phyloP scores from a whole-genome alignment of 441 rosid species.

The Erysimum cheiri region DNA sequence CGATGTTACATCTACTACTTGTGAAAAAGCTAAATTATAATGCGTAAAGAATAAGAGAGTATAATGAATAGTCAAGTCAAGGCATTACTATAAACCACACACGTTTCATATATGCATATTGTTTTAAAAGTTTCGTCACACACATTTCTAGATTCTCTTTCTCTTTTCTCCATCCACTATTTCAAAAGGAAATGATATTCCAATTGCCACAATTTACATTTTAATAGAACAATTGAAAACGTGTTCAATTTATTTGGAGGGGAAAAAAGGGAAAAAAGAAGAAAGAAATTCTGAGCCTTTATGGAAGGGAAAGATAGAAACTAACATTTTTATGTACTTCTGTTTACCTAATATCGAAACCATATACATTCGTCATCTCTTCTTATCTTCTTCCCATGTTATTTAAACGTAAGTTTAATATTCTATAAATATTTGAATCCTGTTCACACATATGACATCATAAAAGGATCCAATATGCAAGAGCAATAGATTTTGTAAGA shows the following conservation, averaged over 20 bases:
- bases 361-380: slow-evolving; percentile 27
- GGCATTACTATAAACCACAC: slow-evolving; percentile 33
- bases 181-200: slow-evolving; percentile 28
- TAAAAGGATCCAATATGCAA: slow-evolving; percentile 18
- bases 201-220: slow-evolving; percentile 36
- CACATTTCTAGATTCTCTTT: slow-evolving; percentile 31
- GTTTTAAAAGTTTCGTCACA: background rate
- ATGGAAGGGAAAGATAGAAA: slow-evolving; percentile 38
- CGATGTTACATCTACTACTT: slow-evolving; percentile 21
- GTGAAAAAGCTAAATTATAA: slow-evolving; percentile 3
- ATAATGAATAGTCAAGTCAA: slow-evolving; percentile 30
- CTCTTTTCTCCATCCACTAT: slow-evolving; percentile 36
- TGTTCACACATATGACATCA: slow-evolving; percentile 34
- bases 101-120: slow-evolving; percentile 4
- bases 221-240: slow-evolving; percentile 37
- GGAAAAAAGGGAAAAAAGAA: slow-evolving; percentile 31
- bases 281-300: slow-evolving; percentile 43
- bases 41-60: slow-evolving; percentile 25
- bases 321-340: slow-evolving; percentile 43
- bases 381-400: slow-evolving; percentile 29
- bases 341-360: slow-evolving; percentile 44
- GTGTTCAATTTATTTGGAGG: slow-evolving; percentile 24
- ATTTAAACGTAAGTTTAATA: background rate
- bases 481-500: background rate
- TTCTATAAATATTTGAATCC: background rate